A percentile compares a stretch with the other conserved stretches of the same genome.
phyloP scores from a whole-genome alignment of 2,329 filamentous ascomycete species.

The Aspergillus sp. region DNA sequence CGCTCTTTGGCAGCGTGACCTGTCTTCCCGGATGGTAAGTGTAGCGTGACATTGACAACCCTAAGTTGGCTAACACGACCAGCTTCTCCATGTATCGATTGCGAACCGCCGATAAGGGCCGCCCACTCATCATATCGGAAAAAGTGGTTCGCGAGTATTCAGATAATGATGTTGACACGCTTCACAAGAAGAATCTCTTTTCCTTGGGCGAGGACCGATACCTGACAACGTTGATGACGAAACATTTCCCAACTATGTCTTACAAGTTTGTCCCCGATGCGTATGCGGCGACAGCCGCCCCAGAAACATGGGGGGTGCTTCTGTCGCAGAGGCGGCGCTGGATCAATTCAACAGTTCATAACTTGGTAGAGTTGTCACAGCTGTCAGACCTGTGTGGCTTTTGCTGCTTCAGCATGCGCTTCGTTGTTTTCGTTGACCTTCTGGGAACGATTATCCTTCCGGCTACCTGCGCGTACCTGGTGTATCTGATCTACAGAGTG shows the following conservation, averaged over 20 bases:
- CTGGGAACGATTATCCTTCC: constrained; percentile 87
- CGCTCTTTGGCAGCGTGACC: constrained; percentile 92
- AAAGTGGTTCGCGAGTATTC: constrained; percentile 80
- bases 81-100: constrained; percentile 99
- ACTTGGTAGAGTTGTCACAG: constrained; percentile 79
- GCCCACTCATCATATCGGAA: constrained; percentile 87
- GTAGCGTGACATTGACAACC: neutral
- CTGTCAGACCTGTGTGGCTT: constrained; percentile 95
- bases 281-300: constrained; percentile 85
- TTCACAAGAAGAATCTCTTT: constrained; percentile 89
- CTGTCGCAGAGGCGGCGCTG: constrained; percentile 96
- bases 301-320: constrained; percentile 86
- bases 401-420: constrained; percentile 97
- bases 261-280: constrained; percentile 95
- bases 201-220: constrained; percentile 95
- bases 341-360: constrained; percentile 99
- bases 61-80: constrained; percentile 27
- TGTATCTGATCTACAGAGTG: constrained; percentile 74
- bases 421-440: constrained; percentile 89
- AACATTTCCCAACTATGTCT: constrained; percentile 89
- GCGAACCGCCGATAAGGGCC: constrained; percentile 85
- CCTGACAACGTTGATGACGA: constrained; percentile 94
- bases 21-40: constrained; percentile 98
- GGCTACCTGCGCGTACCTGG: constrained; percentile 77
- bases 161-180: constrained; percentile 79